Evolutionary conservation across 306 rosid species (phyloP).

Genomic region (Fragaria nilgerrensis): DNA sequence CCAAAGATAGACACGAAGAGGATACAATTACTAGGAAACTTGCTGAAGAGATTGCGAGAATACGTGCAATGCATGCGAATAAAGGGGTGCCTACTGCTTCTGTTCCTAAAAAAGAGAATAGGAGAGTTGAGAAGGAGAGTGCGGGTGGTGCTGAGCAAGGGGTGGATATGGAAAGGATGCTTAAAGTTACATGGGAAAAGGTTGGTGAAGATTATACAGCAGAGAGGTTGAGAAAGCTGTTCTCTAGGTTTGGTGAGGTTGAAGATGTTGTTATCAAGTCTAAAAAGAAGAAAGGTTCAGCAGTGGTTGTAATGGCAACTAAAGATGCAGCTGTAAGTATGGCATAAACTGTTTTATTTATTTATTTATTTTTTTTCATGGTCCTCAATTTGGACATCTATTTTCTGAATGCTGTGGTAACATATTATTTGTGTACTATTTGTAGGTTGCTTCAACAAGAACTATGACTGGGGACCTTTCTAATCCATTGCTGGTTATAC

Average conservation of each 20-base stretch:
- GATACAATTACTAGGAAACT: slow-evolving; percentile 64
- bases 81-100: slow-evolving; percentile 38
- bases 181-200: slow-evolving; percentile 92
- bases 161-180: slow-evolving; percentile 63
- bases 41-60: slow-evolving; percentile 71
- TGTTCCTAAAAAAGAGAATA: slow-evolving; percentile 26
- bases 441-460: slow-evolving; percentile 67
- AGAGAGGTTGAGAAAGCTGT: slow-evolving; percentile 60
- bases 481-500: slow-evolving; percentile 76
- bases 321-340: slow-evolving; percentile 83
- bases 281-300: slow-evolving; percentile 75
- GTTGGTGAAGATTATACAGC: slow-evolving; percentile 76
- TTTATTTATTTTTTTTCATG: neutral
- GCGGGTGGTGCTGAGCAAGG: slow-evolving; percentile 23
- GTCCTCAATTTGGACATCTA: neutral
- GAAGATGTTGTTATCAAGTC: slow-evolving; percentile 85
- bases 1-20: slow-evolving; percentile 60
- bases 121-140: slow-evolving; percentile 40
- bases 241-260: slow-evolving; percentile 71
- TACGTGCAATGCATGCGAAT: slow-evolving; percentile 64
- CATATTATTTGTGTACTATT: slow-evolving; percentile 16
- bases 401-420: slow-evolving; percentile 8
- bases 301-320: slow-evolving; percentile 77
- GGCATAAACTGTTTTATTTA: neutral
- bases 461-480: slow-evolving; percentile 64